phyloP scores from a whole-genome alignment of 805 yeast genomes.

The Pichia deserticola region DNA sequence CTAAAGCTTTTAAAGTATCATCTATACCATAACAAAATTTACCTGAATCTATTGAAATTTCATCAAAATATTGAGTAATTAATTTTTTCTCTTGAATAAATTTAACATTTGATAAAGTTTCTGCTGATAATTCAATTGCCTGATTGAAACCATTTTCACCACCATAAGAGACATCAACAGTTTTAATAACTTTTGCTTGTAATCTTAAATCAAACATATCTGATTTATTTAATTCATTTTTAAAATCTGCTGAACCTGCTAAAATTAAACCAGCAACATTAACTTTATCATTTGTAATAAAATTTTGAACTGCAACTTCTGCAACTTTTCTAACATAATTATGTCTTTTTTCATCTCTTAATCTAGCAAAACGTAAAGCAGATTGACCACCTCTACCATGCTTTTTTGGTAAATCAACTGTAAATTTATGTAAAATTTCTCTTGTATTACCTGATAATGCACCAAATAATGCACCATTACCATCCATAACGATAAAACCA shows the following conservation, averaged over 20 bases:
- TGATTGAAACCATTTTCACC: constrained; percentile 99
- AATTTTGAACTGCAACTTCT: constrained; percentile 95
- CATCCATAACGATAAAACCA: constrained; percentile 98
- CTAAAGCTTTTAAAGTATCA: constrained; percentile 93
- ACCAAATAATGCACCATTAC: constrained; percentile 97
- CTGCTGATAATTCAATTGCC: constrained; percentile 96
- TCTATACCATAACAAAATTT: constrained; percentile 96
- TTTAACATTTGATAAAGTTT: constrained; percentile 92
- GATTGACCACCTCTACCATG: constrained; percentile 99
- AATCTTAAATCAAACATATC: constrained; percentile 91
- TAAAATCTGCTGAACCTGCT: constrained; percentile 99
- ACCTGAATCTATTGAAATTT: constrained; percentile 95
- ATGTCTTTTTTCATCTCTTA: constrained; percentile 98
- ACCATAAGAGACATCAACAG: constrained; percentile 97
- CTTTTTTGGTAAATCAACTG: constrained; percentile 97
- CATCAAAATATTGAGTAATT: constrained; percentile 87
- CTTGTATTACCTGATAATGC: constrained; percentile 93
- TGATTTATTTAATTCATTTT: constrained; percentile 85
- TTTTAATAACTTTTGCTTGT: constrained; percentile 76
- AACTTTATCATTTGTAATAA: constrained; percentile 90
- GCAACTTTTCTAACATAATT: constrained; percentile 97
- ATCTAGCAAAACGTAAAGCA: constrained; percentile 96
- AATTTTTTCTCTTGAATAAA: constrained; percentile 97
- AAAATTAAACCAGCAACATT: constrained; percentile 89
- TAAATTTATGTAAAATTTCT: constrained; percentile 91